Evolutionary conservation across 2,329 filamentous ascomycete genomes (phyloP), one percentile per base, ranked within the genome.

Genomic region (Annulohypoxylon truncatum): DNA sequence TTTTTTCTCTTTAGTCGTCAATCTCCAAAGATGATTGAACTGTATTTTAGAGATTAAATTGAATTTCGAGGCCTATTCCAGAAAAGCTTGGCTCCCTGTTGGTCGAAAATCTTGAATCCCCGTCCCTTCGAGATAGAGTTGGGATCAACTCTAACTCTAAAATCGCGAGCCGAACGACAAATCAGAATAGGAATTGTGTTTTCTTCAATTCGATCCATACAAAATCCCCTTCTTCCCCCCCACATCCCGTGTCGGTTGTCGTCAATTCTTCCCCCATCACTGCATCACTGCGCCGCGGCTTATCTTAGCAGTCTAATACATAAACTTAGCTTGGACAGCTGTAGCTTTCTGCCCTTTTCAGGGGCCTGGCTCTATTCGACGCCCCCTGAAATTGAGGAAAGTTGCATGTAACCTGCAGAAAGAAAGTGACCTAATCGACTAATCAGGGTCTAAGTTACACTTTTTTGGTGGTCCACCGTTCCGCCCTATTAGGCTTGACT

Each of bases 141-240:
- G 47, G 53, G 44, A 57, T 61, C 59, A 63, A 63, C 54, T 67
- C 31, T 63, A 61, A 61, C 54, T 67, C 31, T 63, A 61, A 61
- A 64, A 63, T 59, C 33, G 47, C 26, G 13, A 48, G 35, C 44
- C 64, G 28, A 51, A 44, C 15, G 47, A 42, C 57, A 58, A 66
- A 66, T 61, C 63, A 58, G 15, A 57, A 57, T 46, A 20, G 29
- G 13, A 15, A 29, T 55, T 55, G 40, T 51, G 38, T 56, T 57
- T 61, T 50, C 61, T 48, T 52, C 18, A 47, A 42, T 46, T 58
- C 54, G 31, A 61, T 33, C 44, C 31, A 20, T 22, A 13, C 40
- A 56, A 54, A 15, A 38, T 15, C n/a, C n/a, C n/a, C n/a, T n/a
- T n/a, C n/a, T 24, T 2, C 24, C 18, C 50, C 59, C 66, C 58